Conservation (phyloP, 2,329 filamentous ascomycete species). For the Rugonectria rugulosa region DNA sequence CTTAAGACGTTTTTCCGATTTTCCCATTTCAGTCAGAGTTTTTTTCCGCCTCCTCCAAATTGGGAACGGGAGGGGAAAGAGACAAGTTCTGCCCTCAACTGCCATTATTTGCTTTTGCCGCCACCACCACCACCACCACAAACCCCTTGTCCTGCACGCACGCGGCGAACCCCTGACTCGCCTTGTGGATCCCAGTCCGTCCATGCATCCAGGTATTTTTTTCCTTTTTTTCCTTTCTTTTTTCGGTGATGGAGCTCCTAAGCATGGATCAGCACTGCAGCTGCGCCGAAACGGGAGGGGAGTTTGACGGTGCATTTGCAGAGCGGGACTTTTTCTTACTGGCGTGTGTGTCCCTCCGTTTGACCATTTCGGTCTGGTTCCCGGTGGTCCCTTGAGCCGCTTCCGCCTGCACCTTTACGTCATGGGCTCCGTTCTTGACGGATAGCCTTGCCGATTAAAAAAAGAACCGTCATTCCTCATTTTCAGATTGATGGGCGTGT, state of each 20-base stretch:
- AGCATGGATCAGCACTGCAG: constrained; percentile 2
- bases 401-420: constrained; percentile 2
- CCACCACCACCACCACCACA: background rate
- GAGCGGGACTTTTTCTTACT: too few relatives aligned
- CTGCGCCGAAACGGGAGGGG: background rate
- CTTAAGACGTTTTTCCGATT: too few relatives aligned
- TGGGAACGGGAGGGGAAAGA: background rate
- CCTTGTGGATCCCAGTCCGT: constrained; percentile 8
- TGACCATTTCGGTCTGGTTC: constrained; percentile 1
- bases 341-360: background rate
- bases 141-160: too few relatives aligned
- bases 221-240: background rate
- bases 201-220: too few relatives aligned
- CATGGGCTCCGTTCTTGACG: background rate
- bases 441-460: background rate
- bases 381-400: constrained; percentile 5
- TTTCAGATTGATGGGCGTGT: background rate
- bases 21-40: too few relatives aligned
- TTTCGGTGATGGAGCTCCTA: background rate
- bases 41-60: too few relatives aligned
- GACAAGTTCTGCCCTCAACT: too few relatives aligned
- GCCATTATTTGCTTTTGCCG: background rate
- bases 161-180: constrained; percentile 22
- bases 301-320: too few relatives aligned
- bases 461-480: background rate